phyloP scores from a whole-genome alignment of 805 yeast genomes.

The Teunomyces lycoperdinae region DNA sequence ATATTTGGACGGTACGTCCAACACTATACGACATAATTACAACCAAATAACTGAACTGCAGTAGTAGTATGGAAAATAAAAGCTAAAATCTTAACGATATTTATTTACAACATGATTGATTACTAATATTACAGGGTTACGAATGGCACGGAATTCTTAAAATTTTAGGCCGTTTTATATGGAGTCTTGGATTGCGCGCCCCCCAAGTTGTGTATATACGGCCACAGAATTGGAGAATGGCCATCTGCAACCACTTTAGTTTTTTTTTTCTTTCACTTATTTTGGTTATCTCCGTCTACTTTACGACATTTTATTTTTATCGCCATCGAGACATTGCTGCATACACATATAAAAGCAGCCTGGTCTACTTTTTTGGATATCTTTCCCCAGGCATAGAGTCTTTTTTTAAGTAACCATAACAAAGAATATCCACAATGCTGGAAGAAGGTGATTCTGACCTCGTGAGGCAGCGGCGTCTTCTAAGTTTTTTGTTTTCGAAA shows the following conservation, averaged over 20 bases:
- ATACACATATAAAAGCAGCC: background rate
- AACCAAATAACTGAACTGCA: too few relatives aligned
- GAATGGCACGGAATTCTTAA: background rate
- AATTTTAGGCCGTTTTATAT: too few relatives aligned
- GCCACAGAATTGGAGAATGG: too few relatives aligned
- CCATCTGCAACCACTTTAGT: background rate
- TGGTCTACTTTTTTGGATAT: too few relatives aligned
- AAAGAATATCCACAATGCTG: background rate
- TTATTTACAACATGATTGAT: background rate
- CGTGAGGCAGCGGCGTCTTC: slow-evolving; percentile 30
- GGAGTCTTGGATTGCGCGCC: background rate
- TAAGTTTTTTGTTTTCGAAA: slow-evolving; percentile 33
- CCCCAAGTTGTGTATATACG: too few relatives aligned
- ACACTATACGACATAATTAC: too few relatives aligned
- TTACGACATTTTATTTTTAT: background rate
- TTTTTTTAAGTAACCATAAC: background rate
- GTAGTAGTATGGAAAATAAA: background rate
- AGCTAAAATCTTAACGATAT: background rate
- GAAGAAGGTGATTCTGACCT: slow-evolving; percentile 2
- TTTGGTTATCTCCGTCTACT: background rate
- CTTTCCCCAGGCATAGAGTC: background rate
- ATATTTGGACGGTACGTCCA: background rate
- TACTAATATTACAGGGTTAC: background rate
- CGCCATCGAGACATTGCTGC: background rate
- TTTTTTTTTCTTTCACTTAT: background rate